Conservation (phyloP, 805 yeast species). For the Wickerhamiella cacticola region DNA sequence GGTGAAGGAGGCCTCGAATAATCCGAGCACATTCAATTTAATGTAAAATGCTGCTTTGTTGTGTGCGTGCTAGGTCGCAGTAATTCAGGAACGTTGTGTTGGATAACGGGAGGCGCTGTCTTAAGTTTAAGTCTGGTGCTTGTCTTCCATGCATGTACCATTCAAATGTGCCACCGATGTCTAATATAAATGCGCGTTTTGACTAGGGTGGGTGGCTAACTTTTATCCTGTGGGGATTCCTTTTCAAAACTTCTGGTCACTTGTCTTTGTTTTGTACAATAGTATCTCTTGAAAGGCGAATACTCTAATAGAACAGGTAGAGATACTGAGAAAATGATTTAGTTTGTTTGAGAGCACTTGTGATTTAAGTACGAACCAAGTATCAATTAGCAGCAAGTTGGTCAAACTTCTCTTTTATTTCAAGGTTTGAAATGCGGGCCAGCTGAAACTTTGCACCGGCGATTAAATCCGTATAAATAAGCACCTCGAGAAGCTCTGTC, state of each 20-base stretch:
- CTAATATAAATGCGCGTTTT: constrained; percentile 3
- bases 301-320: neutral
- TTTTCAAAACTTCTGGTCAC: neutral
- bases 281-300: neutral
- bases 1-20: constrained; percentile 12
- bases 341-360: neutral
- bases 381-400: constrained; percentile 1
- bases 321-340: neutral
- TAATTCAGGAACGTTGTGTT: constrained; percentile 3
- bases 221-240: neutral
- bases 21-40: constrained; percentile 9
- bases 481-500: constrained; percentile 8
- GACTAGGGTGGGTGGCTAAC: constrained; percentile 2
- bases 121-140: constrained; percentile 8
- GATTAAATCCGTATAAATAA: constrained; percentile 8
- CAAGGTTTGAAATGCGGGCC: constrained; percentile 5
- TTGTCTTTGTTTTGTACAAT: neutral
- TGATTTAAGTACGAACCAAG: neutral
- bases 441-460: constrained; percentile 9
- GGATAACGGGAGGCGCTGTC: constrained; percentile 8
- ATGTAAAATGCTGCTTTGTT: neutral
- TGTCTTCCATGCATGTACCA: constrained; percentile 12
- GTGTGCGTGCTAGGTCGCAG: neutral
- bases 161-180: constrained; percentile 5
- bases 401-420: constrained; percentile 3